Base-by-base conservation (phyloP, 768 basidiomycete species). In the Termitomyces titanicus region DNA sequence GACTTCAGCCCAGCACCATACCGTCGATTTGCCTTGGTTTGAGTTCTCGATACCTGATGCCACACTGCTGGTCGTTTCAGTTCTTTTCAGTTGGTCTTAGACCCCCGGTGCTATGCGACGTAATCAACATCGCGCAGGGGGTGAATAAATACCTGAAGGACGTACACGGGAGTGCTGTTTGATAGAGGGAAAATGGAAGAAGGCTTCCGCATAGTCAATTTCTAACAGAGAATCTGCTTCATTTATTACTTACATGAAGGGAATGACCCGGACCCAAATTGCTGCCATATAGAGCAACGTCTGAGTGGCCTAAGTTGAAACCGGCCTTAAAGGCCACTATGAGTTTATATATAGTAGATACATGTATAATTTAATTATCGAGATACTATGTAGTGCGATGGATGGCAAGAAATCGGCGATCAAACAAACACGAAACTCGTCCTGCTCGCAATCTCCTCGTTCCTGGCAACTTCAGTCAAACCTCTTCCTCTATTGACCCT, bases 401-500 rank as follows among this genome's bases (percentile, higher is more conserved):
- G 27, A 35, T 25, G 8, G 10, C 11, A 34, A 12, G 33, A 34
- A 10, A 24, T 54, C 24, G 33, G 7, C 31, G 6, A 27, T 50
- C 38, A 57, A 39, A 61, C 38, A 49, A 64, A 63, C 34, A 66
- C 63, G n/a, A 66, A 66, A 39, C 62, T 62, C 7, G 65, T 63
- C 12, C 61, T 55, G 37, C 54, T 60, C 20, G 54, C 57, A 22
- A 87, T 66, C 38, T 78, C 75, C 13, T 71, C 69, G 63, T 86
- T 85, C 61, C 74, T 72, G 3, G 76, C 83, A 17, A 87, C 74
- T 56, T 81, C 72, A 46, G 67, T 63, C 39, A 89, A 67, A 56
- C 80, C 74, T 33, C 72, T 67, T 18, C 86, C 86, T 2, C 77
- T 74, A 17, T 83, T 72, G 2, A 75, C 77, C 54, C 86, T 76